These are phyloP conservation scores for Rubus parviflorus DNA, from an alignment of 306 rosid genomes.

Conservation along the genomic window DNA sequence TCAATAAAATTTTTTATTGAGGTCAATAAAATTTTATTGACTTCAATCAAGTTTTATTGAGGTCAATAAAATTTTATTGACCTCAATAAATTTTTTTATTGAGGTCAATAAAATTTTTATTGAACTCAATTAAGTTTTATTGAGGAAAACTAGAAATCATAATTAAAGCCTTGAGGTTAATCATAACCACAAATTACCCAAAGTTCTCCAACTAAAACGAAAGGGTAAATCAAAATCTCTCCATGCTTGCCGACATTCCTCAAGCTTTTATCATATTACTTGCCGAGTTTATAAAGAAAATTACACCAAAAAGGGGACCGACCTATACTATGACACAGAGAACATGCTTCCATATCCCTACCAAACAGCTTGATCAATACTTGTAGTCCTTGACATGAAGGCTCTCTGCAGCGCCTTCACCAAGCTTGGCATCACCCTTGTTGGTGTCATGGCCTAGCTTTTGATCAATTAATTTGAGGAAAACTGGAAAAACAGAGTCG, in stretches of 20 bases:
- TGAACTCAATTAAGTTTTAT: no score
- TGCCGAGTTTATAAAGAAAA: background rate
- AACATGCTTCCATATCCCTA: background rate
- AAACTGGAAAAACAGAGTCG: no score
- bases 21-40: no score
- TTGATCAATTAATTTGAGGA: no score
- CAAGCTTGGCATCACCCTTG: slow-evolving; percentile 57
- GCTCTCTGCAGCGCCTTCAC: slow-evolving; percentile 65
- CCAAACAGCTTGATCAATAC: slow-evolving; percentile 23
- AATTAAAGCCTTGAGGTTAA: background rate
- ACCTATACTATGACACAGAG: background rate
- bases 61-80: no score
- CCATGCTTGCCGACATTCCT: slow-evolving; percentile 8
- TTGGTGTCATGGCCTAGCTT: no score
- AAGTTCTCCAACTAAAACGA: background rate
- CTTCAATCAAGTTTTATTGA: no score
- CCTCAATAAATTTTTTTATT: no score
- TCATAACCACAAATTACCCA: background rate
- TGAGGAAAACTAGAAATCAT: no score
- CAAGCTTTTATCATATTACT: slow-evolving; percentile 11
- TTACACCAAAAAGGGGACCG: background rate
- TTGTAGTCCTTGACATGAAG: slow-evolving; percentile 67
- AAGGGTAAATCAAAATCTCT: background rate
- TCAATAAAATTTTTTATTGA: no score
- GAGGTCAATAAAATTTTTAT: no score